These are phyloP conservation scores for Alternaria triticimaculans DNA, from an alignment of 2,329 filamentous ascomycete species.

Conservation along the genomic window DNA sequence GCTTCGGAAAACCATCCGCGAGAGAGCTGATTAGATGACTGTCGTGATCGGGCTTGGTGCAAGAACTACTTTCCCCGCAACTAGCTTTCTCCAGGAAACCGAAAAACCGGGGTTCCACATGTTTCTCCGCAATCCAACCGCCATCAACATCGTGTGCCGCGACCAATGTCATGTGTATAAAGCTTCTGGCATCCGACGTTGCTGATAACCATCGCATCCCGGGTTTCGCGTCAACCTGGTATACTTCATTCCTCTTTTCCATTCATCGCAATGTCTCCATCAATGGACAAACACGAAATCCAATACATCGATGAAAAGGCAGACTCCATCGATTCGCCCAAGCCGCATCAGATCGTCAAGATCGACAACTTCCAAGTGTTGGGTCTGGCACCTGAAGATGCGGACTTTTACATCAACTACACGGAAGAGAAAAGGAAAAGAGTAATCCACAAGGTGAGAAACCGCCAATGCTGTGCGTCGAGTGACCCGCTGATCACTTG, in stretches of 20 bases:
- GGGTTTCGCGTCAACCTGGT: background rate
- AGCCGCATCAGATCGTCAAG: conserved; percentile 30
- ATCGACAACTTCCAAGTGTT: conserved; percentile 37
- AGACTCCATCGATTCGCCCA: conserved; percentile 22
- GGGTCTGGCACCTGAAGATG: conserved; percentile 28
- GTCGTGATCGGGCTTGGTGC: background rate
- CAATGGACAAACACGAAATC: conserved; percentile 31
- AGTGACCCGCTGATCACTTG: background rate
- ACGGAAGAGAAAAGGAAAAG: conserved; percentile 57
- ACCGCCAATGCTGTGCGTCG: background rate
- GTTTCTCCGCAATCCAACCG: background rate
- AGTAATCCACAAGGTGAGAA: conserved; percentile 31
- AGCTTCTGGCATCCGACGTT: background rate
- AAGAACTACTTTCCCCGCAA: conserved; percentile 4
- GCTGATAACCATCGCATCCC: background rate
- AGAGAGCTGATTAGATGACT: background rate
- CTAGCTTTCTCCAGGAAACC: conserved; percentile 9
- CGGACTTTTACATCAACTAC: conserved; percentile 32
- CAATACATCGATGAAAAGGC: conserved; percentile 29
- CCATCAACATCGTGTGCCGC: background rate
- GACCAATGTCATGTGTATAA: background rate
- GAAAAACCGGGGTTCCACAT: background rate
- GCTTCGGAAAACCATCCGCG: background rate
- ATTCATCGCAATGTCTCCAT: conserved; percentile 16
- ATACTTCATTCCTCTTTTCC: background rate